Base-by-base conservation (phyloP, 495 filamentous ascomycete genomes). In the Aspergillus diversus region DNA sequence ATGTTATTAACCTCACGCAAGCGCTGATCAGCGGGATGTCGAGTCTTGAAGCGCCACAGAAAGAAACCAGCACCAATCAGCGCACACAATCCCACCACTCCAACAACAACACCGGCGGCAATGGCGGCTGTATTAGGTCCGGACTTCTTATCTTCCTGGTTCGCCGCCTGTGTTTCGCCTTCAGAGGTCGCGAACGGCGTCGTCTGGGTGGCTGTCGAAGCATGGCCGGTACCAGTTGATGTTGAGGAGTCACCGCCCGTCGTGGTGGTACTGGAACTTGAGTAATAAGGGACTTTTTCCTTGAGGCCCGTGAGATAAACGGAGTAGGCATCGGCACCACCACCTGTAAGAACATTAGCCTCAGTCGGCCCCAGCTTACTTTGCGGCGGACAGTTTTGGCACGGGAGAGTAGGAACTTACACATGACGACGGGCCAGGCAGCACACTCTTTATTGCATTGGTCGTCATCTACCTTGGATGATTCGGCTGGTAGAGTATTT, bases 51-150 rank as follows among this genome's bases (percentile, higher is more conserved):
- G 56, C 92, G 89, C 61, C 93, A 77, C 74, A 85, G 92, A 68
- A 97, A 85, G 75, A 91, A 90, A 6, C 78, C 78, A 51, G 87
- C 92, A 42, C 85, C 89, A 16, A 84, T 77, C 57, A 91, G 79
- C 7, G 83, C 87, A 65, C 77, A 81, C 6, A 93, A 58, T 11
- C 80, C 91, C 27, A 97, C 81, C 5, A 97, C 84, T 63, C 90
- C 92, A 34, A 96, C 89, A 7, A 98, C 93, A 5, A 92, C 91
- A 60, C 94, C 95, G 32, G 86, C 94, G 33, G 91, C 94, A 61
- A 97, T 93, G 31, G 89, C 91, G 32, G 87, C 91, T 46, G 82
- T 89, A 63, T 85, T 88, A 31, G 89, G 75, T 9, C 80, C 75
- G 43, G 68, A 63, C 46, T 74, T 63, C 21, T 76, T 71, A 31